Evolutionary conservation across 768 basidiomycete species (phyloP).

Genomic region (Amanita subjunquillea): DNA sequence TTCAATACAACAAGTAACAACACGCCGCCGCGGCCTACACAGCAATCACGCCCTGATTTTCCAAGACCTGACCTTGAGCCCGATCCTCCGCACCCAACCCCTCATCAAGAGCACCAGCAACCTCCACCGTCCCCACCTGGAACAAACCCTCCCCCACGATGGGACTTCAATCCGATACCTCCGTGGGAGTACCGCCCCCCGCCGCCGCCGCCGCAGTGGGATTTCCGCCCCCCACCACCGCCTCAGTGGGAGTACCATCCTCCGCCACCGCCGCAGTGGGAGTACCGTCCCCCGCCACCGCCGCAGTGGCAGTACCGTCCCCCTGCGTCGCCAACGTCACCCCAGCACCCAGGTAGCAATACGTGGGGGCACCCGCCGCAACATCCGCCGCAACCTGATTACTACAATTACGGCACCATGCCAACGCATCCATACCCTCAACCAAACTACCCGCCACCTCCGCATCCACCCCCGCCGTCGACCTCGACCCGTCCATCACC

Average conservation of each 20-base stretch:
- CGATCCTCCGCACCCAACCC: constrained; percentile 22
- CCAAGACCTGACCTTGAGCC: constrained; percentile 58
- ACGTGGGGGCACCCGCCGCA: not conserved
- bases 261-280: constrained; percentile 7
- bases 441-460: constrained; percentile 9
- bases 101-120: constrained; percentile 13
- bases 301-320: constrained; percentile 8
- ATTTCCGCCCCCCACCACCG: constrained; percentile 7
- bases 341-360: constrained; percentile 6
- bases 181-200: not conserved
- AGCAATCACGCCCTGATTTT: constrained; percentile 24
- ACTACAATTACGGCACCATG: not conserved
- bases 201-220: constrained; percentile 10
- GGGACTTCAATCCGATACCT: not conserved
- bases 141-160: constrained; percentile 2
- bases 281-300: constrained; percentile 8
- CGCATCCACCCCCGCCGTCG: constrained; percentile 7
- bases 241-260: not conserved
- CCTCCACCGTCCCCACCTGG: constrained; percentile 9
- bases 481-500: not conserved
- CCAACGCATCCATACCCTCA: not conserved
- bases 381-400: not conserved
- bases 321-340: constrained; percentile 9
- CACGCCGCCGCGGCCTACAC: constrained; percentile 24
- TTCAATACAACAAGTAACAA: constrained; percentile 9